Conservation (phyloP, 352 stramenopile genomes). For the Elongisporangium prolatum region DNA sequence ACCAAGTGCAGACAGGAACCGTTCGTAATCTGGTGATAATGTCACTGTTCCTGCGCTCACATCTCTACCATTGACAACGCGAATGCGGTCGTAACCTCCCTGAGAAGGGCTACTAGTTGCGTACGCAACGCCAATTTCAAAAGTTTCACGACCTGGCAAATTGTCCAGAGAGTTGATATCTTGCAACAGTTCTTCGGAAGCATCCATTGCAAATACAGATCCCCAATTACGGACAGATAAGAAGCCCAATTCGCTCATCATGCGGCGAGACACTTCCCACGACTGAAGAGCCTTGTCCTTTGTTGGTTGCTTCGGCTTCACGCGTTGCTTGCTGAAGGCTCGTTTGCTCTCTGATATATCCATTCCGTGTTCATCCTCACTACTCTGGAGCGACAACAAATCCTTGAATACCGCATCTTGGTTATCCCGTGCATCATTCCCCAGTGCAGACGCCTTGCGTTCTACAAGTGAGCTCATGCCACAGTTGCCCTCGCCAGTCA, state of each 20-base stretch:
- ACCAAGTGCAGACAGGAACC: constrained; percentile 66
- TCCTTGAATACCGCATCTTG: constrained; percentile 69
- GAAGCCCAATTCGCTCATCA: constrained; percentile 84
- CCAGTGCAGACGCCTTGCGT: constrained; percentile 45
- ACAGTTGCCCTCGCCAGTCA: constrained; percentile 64
- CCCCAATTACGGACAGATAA: constrained; percentile 84
- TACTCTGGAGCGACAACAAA: constrained; percentile 50
- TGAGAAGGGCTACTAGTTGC: constrained; percentile 54
- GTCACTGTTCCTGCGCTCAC: constrained; percentile 30
- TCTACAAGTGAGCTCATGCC: constrained; percentile 64
- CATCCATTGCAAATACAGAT: constrained; percentile 75
- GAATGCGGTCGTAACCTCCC: constrained; percentile 74
- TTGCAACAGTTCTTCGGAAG: constrained; percentile 44
- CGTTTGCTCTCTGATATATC: constrained; percentile 12
- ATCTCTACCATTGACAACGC: constrained; percentile 51
- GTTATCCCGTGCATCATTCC: constrained; percentile 40
- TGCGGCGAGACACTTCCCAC: constrained; percentile 70
- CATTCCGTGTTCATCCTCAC: constrained; percentile 30
- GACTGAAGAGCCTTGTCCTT: constrained; percentile 57
- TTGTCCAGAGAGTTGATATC: constrained; percentile 75
- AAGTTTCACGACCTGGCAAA: constrained; percentile 70
- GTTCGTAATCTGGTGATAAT: constrained; percentile 63
- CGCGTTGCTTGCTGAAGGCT: constrained; percentile 8
- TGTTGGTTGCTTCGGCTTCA: constrained; percentile 34
- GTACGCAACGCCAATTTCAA: constrained; percentile 81